Conservation (phyloP, 441 rosid genomes). For the Lepidium campestre region DNA sequence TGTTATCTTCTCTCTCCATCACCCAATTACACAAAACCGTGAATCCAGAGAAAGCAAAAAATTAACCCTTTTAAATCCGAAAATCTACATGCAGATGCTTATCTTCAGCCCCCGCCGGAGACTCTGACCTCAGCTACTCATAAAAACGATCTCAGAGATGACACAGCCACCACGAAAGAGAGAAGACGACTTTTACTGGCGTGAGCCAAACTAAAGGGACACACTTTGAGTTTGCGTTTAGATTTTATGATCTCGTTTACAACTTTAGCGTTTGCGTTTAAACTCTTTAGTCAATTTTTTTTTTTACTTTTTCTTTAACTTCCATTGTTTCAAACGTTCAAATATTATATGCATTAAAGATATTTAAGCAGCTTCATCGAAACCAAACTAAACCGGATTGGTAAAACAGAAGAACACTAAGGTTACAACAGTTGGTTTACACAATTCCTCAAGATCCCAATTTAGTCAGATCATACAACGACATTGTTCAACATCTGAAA, state of each 20-base stretch:
- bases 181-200: not conserved
- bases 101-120: not conserved
- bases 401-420: not conserved
- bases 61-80: not conserved
- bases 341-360: not conserved
- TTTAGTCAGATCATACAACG: slow-evolving; percentile 26
- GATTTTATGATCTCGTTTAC: not conserved
- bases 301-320: no score
- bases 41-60: not conserved
- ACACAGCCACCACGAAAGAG: not conserved
- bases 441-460: slow-evolving; percentile 20
- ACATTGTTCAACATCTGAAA: slow-evolving; percentile 20
- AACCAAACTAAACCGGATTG: not conserved
- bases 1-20: slow-evolving; percentile 17
- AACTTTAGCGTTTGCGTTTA: not conserved
- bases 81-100: not conserved
- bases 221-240: not conserved
- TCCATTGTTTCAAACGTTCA: not conserved
- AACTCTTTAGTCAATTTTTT: no score
- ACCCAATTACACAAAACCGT: not conserved
- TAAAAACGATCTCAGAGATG: not conserved
- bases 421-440: slow-evolving; percentile 20
- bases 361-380: not conserved
- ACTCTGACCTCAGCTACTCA: not conserved
- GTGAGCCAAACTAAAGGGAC: not conserved